A percentile compares a stretch with the other conserved stretches of the same genome.
phyloP scores from a whole-genome alignment of 495 filamentous ascomycete genomes.

The Podospora australis region DNA sequence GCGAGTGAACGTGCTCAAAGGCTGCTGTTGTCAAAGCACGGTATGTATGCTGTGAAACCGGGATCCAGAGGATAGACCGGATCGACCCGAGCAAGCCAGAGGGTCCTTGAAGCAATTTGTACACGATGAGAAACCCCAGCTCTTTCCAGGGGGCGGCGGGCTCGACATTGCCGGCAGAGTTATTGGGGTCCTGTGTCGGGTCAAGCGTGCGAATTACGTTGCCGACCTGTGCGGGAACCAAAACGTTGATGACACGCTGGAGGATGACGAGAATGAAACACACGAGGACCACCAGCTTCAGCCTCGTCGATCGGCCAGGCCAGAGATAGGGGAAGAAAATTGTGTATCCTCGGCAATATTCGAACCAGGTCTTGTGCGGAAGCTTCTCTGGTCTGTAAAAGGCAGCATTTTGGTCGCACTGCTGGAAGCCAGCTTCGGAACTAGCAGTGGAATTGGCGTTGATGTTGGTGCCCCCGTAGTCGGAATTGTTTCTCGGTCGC shows the following conservation, averaged over 20 bases:
- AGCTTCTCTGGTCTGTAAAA: slow-evolving; percentile 48
- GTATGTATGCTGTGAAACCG: slow-evolving; percentile 93
- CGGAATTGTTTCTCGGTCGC: slow-evolving; percentile 15
- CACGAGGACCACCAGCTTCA: slow-evolving; percentile 70
- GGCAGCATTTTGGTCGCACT: slow-evolving; percentile 41
- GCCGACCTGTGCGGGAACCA: slow-evolving; percentile 72
- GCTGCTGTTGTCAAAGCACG: slow-evolving; percentile 87
- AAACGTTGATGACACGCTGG: slow-evolving; percentile 72
- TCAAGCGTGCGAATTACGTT: slow-evolving; percentile 63
- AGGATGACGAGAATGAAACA: slow-evolving; percentile 72
- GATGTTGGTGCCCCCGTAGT: slow-evolving; percentile 21
- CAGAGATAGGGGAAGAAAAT: slow-evolving; percentile 93
- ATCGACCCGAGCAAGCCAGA: slow-evolving; percentile 80
- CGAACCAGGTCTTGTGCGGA: slow-evolving; percentile 43
- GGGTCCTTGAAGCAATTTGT: slow-evolving; percentile 78
- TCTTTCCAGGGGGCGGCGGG: slow-evolving; percentile 28
- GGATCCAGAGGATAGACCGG: slow-evolving; percentile 84
- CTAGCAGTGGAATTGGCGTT: slow-evolving; percentile 22
- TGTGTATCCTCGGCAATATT: slow-evolving; percentile 81
- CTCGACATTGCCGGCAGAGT: not conserved
- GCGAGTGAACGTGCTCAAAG: slow-evolving; percentile 92
- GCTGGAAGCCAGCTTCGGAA: slow-evolving; percentile 23
- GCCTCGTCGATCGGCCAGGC: slow-evolving; percentile 65
- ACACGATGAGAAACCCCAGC: slow-evolving; percentile 73
- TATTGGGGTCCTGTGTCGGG: not conserved